Conservation (phyloP, 495 filamentous ascomycete genomes). For the Penicillium crystallinum region DNA sequence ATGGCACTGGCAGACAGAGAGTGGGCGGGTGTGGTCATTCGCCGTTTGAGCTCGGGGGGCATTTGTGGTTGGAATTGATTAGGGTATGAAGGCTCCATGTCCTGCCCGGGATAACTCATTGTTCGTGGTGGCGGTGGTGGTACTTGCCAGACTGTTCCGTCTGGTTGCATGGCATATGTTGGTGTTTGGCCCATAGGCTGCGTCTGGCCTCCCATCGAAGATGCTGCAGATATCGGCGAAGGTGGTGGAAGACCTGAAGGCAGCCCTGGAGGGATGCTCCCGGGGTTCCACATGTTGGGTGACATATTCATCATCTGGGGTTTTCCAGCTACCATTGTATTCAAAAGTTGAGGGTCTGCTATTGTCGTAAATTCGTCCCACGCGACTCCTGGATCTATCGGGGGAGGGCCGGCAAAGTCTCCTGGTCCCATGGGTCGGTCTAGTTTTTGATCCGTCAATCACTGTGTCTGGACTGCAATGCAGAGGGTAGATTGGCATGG, state of each 20-base stretch:
- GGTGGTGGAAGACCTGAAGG: constrained; percentile 23
- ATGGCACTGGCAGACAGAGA: constrained; percentile 16
- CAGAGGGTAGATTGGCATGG: background rate
- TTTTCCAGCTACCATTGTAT: constrained; percentile 32
- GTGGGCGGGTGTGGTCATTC: constrained; percentile 42
- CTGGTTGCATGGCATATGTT: constrained; percentile 34
- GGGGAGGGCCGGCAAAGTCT: constrained; percentile 26
- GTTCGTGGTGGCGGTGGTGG: constrained; percentile 29
- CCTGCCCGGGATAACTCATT: constrained; percentile 39
- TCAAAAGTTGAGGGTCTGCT: constrained; percentile 35
- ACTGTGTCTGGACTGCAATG: background rate
- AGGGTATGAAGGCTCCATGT: constrained; percentile 28
- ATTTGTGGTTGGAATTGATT: constrained; percentile 31
- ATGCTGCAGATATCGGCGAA: constrained; percentile 29
- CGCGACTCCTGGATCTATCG: constrained; percentile 33
- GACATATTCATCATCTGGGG: constrained; percentile 36
- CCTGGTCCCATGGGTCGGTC: constrained; percentile 26
- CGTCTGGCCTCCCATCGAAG: constrained; percentile 31
- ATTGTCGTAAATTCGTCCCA: constrained; percentile 44
- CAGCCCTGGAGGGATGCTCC: constrained; percentile 20
- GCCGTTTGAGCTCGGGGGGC: constrained; percentile 35
- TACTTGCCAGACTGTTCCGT: constrained; percentile 39
- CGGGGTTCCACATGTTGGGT: constrained; percentile 29
- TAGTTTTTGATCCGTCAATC: constrained; percentile 5
- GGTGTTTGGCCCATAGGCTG: constrained; percentile 29